Conservation (phyloP, 1,139 yeast genomes). For the Yamadazyma dushanensis region DNA sequence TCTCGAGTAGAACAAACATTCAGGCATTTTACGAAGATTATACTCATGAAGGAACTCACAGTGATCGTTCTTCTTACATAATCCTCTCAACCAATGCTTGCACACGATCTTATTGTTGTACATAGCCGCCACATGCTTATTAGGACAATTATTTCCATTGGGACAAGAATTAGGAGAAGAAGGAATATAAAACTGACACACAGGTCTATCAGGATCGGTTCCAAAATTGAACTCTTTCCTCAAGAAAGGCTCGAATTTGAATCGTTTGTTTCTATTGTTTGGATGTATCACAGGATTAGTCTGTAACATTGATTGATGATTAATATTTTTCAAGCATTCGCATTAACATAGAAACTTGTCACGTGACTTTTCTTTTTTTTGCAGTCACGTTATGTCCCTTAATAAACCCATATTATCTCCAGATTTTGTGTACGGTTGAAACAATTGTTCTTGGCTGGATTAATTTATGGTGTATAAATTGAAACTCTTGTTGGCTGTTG, state of each 20-base stretch:
- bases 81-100: slow-evolving; percentile 97
- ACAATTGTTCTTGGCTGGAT: no score
- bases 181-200: slow-evolving; percentile 71
- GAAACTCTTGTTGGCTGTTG: no score
- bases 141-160: slow-evolving; percentile 78
- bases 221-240: slow-evolving; percentile 81
- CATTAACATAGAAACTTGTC: no score
- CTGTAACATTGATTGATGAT: slow-evolving; percentile 24
- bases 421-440: no score
- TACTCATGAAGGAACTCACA: slow-evolving; percentile 97
- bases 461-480: no score
- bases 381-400: no score
- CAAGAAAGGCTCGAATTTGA: slow-evolving; percentile 83
- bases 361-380: no score
- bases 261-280: slow-evolving; percentile 43
- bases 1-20: slow-evolving; percentile 82
- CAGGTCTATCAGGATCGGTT: slow-evolving; percentile 86
- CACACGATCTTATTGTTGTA: slow-evolving; percentile 86
- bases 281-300: slow-evolving; percentile 46
- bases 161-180: slow-evolving; percentile 77
- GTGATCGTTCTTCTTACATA: slow-evolving; percentile 94
- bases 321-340: neutral
- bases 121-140: slow-evolving; percentile 82
- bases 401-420: no score
- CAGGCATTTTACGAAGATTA: slow-evolving; percentile 94